Evolutionary conservation across 331 rosid species (phyloP).

Genomic region (Erythrophleum ivorense): DNA sequence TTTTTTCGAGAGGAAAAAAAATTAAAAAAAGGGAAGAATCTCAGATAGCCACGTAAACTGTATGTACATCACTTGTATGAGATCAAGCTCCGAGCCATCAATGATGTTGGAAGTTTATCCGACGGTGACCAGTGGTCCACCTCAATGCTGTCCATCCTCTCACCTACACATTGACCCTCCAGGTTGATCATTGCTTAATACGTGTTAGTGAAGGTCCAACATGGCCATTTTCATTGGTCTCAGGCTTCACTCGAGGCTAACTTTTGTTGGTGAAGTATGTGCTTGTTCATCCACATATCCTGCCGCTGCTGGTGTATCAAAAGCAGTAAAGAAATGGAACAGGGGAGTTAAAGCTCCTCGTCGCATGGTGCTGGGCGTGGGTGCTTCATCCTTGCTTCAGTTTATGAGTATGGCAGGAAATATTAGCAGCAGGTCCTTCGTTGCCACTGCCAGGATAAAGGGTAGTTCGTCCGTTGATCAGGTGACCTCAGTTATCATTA

Average conservation of each 20-base stretch:
- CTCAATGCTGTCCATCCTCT: neutral
- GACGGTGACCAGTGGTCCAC: constrained; percentile 10
- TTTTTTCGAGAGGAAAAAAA: neutral
- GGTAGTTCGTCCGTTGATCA: constrained; percentile 57
- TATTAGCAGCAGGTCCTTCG: constrained; percentile 51
- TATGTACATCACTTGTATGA: constrained; percentile 28
- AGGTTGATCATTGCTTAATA: neutral
- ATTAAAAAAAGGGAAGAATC: neutral
- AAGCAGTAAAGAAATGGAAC: constrained; percentile 40
- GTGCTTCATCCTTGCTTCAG: constrained; percentile 56
- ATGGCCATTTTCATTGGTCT: constrained; percentile 56
- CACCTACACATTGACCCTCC: neutral
- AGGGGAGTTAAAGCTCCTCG: constrained; percentile 50
- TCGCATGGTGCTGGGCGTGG: constrained; percentile 64
- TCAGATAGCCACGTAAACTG: constrained; percentile 43
- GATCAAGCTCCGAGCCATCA: constrained; percentile 8
- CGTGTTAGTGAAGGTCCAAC: constrained; percentile 1
- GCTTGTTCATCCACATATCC: neutral
- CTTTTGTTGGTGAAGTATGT: constrained; percentile 15
- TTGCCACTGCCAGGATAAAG: constrained; percentile 64
- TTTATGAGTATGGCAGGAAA: constrained; percentile 53
- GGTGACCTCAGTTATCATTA: constrained; percentile 42
- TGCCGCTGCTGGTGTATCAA: constrained; percentile 17
- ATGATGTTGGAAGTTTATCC: constrained; percentile 10
- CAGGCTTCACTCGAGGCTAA: constrained; percentile 35